Evolutionary conservation across 306 rosid genomes (phyloP), one percentile per base, ranked within the genome.

Genomic region (Macrotyloma uniflorum): DNA sequence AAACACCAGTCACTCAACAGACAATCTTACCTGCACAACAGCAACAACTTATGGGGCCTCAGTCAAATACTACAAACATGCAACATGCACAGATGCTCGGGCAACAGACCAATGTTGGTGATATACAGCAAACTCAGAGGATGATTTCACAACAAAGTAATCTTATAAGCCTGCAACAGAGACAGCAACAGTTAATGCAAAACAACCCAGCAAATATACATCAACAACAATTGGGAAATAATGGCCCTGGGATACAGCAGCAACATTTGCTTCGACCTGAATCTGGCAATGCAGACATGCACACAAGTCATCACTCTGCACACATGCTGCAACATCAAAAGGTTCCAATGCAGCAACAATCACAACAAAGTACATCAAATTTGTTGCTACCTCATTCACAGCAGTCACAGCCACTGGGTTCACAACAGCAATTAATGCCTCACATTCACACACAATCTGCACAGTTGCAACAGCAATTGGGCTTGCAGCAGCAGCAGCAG

Each of bases 221-320:
- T 88, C 99, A 91, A 73, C 93, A 86, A 75, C 97, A 92, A 87
- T 79, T 91, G 72, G 95, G 95, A 79, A 87, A 84, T 77, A 89
- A 85, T 77, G 89, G 86, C 76, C 50, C 91, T 66, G 97, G 92
- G 73, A 86, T 92, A 49, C 97, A 85, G 73, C 94, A 90, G 58
- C 91, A 85, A 15, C 91, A 80, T 54, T 53, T 83, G 79, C 85
- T 88, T 67, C 91, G 89, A 76, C 69, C 86, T 78, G 97, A 92
- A 80, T 75, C 90, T 35, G 88, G 93, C 72, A 91, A 84, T 89
- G 80, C 97, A 74, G 81, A 86, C 78, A 87, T 91, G 90, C 97
- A 93, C 84, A 69, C 89, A 47, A 84, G 84, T 85, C 92, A 88
- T 84, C 98, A 89, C 79, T 45, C 92, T 30, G 83, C 84, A 65